These are phyloP conservation scores for Fomitopsis pinicola DNA, from an alignment of 1,284 basidiomycete species.

Conservation along the genomic window DNA sequence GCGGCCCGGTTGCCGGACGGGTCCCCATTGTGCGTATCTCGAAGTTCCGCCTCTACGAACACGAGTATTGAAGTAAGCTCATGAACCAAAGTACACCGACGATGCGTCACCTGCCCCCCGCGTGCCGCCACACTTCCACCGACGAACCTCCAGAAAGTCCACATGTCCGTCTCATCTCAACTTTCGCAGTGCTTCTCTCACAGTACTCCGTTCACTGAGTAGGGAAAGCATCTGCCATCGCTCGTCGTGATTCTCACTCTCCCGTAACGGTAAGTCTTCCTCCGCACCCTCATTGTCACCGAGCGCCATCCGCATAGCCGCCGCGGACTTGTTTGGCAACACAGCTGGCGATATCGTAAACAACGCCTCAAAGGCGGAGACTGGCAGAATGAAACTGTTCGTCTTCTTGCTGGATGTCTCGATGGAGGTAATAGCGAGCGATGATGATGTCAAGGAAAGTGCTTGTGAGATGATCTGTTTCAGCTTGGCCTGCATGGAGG, in stretches of 20 bases:
- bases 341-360: conserved; percentile 75
- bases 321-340: conserved; percentile 70
- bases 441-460: conserved; percentile 68
- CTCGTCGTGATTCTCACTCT: conserved; percentile 61
- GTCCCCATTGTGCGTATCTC: not conserved
- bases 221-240: conserved; percentile 73
- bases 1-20: conserved; percentile 4
- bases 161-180: conserved; percentile 13
- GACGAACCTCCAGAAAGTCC: not conserved
- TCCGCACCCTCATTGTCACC: conserved; percentile 55
- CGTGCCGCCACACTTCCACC: not conserved
- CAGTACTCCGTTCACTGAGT: conserved; percentile 66
- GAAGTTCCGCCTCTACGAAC: not conserved
- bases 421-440: conserved; percentile 72
- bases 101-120: conserved; percentile 5
- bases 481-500: conserved; percentile 56
- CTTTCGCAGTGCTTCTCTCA: conserved; percentile 54
- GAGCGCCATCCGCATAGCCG: conserved; percentile 62
- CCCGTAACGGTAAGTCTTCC: conserved; percentile 52
- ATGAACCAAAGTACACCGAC: not conserved
- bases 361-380: conserved; percentile 68
- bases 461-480: conserved; percentile 80
- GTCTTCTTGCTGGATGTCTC: conserved; percentile 50
- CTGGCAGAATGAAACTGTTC: conserved; percentile 51
- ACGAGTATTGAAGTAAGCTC: conserved; percentile 1